Percentiles rank a stretch among this genome's conserved stretches.
These are phyloP conservation scores for Paecilomyces fulvus DNA, from an alignment of 2,329 filamentous ascomycete species.

Conservation along the genomic window DNA sequence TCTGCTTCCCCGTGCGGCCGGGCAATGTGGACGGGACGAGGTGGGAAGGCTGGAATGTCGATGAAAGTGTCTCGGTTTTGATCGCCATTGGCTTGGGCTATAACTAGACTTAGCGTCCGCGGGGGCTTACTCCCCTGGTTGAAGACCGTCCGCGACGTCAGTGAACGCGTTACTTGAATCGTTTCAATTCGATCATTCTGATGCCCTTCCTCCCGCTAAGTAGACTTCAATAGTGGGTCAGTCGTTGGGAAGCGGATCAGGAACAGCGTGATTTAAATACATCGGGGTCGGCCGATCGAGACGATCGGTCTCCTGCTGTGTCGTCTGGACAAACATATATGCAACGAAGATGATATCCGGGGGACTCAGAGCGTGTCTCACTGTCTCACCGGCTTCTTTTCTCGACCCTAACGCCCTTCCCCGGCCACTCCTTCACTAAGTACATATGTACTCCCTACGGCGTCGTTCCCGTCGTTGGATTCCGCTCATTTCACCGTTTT, in stretches of 20 bases:
- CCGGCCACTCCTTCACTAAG: background rate
- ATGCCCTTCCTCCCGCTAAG: background rate
- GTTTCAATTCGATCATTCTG: background rate
- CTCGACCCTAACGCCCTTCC: background rate
- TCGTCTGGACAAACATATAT: background rate
- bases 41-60: background rate
- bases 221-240: background rate
- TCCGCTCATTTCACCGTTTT: conserved; percentile 45
- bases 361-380: background rate
- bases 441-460: conserved; percentile 36
- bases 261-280: background rate
- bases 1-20: background rate
- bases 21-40: background rate
- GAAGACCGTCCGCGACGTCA: background rate
- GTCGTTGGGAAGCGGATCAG: background rate
- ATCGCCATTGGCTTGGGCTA: background rate
- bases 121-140: background rate
- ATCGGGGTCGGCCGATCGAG: background rate
- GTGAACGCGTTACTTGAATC: background rate
- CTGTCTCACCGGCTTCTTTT: background rate
- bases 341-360: background rate
- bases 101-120: background rate
- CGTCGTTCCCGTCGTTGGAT: conserved; percentile 26
- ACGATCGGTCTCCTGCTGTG: background rate
- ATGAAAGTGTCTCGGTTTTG: background rate